These are phyloP conservation scores for Senna tora DNA, from an alignment of 306 rosid genomes.

Conservation along the genomic window DNA sequence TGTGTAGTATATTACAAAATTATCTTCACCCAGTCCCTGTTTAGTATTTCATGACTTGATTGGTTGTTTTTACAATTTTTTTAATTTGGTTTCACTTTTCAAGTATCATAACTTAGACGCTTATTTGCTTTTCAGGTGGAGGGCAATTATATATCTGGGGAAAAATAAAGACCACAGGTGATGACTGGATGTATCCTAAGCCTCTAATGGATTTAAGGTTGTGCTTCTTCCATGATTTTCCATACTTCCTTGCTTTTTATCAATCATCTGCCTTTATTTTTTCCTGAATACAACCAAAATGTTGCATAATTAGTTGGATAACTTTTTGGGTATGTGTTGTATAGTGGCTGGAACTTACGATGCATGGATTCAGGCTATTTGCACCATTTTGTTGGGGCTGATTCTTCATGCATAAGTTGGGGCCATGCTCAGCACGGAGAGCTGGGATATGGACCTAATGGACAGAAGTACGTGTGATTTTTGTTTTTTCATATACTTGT, in stretches of 20 bases:
- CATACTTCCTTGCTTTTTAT: neutral
- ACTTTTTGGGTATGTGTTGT: constrained; percentile 6
- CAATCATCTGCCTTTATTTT: neutral
- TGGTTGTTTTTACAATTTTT: constrained; percentile 19
- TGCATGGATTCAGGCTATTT: constrained; percentile 98
- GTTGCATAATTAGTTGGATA: constrained; percentile 31
- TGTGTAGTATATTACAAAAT: neutral
- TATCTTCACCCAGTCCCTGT: neutral
- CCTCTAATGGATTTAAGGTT: constrained; percentile 99
- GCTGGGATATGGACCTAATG: constrained; percentile 94
- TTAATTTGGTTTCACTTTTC: too few species aligned
- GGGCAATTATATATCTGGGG: constrained; percentile 99
- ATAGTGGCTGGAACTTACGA: constrained; percentile 93
- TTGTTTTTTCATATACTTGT: neutral
- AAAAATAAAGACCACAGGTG: constrained; percentile 83
- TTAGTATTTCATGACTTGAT: constrained; percentile 1
- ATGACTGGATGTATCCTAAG: constrained; percentile 99
- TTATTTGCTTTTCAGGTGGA: constrained; percentile 64
- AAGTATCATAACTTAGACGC: constrained; percentile 1
- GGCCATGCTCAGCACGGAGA: constrained; percentile 98
- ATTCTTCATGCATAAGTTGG: constrained; percentile 97
- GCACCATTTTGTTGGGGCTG: constrained; percentile 99
- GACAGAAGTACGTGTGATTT: constrained; percentile 77
- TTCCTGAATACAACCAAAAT: constrained; percentile 3
- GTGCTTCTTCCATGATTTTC: constrained; percentile 22